phyloP scores from a whole-genome alignment of 352 stramenopile species.

The Globisporangium megalacanthum region DNA sequence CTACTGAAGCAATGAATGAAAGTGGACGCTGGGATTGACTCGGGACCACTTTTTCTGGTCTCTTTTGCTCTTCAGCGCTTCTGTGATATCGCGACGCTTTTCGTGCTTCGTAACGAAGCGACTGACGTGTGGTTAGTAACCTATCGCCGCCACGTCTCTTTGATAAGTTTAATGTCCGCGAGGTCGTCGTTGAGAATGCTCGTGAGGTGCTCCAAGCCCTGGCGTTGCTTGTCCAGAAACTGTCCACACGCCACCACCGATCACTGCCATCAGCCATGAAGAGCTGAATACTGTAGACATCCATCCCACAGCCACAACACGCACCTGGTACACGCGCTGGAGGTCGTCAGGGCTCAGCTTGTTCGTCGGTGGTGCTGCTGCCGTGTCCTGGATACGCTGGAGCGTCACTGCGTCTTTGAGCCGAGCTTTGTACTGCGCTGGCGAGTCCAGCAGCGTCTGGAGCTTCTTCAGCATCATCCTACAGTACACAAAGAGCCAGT shows the following conservation, averaged over 20 bases:
- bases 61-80: too few species aligned
- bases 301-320: too few species aligned
- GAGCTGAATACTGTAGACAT: too few species aligned
- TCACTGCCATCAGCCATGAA: not conserved
- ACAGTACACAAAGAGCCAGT: slow-evolving; percentile 1
- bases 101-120: not conserved
- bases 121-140: not conserved
- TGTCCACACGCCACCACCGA: slow-evolving; percentile 5
- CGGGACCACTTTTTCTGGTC: too few species aligned
- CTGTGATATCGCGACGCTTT: too few species aligned
- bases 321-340: slow-evolving; percentile 48
- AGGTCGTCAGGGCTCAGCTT: slow-evolving; percentile 73
- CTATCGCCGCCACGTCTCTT: slow-evolving; percentile 80
- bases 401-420: slow-evolving; percentile 74
- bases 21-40: too few species aligned
- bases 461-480: slow-evolving; percentile 83
- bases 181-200: slow-evolving; percentile 82
- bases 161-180: slow-evolving; percentile 84
- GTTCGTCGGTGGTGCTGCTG: slow-evolving; percentile 24
- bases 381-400: slow-evolving; percentile 59
- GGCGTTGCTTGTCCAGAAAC: slow-evolving; percentile 83
- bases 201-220: slow-evolving; percentile 79
- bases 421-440: slow-evolving; percentile 84
- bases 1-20: too few species aligned
- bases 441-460: slow-evolving; percentile 68